Evolutionary conservation across 768 basidiomycete species (phyloP).

Genomic region (Leucocoprinus birnbaumii): DNA sequence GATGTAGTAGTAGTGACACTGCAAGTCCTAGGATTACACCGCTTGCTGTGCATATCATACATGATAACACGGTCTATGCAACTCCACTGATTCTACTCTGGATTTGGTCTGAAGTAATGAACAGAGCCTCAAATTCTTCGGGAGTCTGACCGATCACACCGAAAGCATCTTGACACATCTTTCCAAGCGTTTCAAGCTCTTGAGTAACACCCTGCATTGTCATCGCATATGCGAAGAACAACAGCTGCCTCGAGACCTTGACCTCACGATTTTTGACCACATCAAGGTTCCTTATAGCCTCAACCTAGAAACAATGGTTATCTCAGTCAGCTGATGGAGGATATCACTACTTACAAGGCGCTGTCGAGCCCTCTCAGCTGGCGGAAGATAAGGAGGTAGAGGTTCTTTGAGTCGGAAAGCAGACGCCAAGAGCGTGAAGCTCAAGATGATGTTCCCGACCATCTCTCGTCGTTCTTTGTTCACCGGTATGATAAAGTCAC

Average conservation of each 20-base stretch:
- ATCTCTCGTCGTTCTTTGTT: slow-evolving; percentile 88
- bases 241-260: slow-evolving; percentile 77
- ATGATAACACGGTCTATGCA: slow-evolving; percentile 10
- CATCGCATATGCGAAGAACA: slow-evolving; percentile 92
- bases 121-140: slow-evolving; percentile 82
- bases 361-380: slow-evolving; percentile 81
- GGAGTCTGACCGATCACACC: slow-evolving; percentile 86
- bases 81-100: slow-evolving; percentile 21
- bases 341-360: slow-evolving; percentile 53
- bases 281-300: slow-evolving; percentile 80
- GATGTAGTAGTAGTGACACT: too few species aligned
- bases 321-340: too few species aligned
- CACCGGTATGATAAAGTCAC: slow-evolving; percentile 89
- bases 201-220: slow-evolving; percentile 93
- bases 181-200: slow-evolving; percentile 82
- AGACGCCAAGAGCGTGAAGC: slow-evolving; percentile 76
- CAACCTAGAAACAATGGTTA: slow-evolving; percentile 46
- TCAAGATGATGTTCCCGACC: slow-evolving; percentile 93
- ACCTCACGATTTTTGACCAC: slow-evolving; percentile 84
- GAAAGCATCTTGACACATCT: slow-evolving; percentile 82
- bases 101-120: slow-evolving; percentile 31
- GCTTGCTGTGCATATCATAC: too few species aligned
- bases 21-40: too few species aligned
- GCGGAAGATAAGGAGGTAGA: slow-evolving; percentile 94
- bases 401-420: slow-evolving; percentile 87